These are phyloP conservation scores for Penicillium silybi DNA, from an alignment of 495 filamentous ascomycete genomes.

Conservation along the genomic window DNA sequence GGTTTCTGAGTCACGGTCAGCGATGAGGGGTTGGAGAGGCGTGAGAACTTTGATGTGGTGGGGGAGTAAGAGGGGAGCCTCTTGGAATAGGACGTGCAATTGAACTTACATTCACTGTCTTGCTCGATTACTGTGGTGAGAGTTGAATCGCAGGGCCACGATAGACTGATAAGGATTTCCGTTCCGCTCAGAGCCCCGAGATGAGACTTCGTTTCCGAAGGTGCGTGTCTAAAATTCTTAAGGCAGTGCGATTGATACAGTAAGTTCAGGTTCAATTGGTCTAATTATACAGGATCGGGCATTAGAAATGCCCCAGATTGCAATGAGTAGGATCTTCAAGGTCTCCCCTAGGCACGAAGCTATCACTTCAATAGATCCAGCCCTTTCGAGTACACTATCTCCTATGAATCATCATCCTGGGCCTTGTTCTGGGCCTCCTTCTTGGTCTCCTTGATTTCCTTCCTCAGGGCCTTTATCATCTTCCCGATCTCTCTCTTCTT, in stretches of 20 bases:
- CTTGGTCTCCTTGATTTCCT: background rate
- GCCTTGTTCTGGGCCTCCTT: background rate
- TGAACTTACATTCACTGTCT: background rate
- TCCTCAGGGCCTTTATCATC: too few species aligned
- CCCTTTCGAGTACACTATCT: background rate
- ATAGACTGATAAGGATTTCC: slow-evolving; percentile 18
- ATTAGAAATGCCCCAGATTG: background rate
- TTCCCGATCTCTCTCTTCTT: too few species aligned
- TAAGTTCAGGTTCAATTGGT: background rate
- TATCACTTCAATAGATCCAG: background rate
- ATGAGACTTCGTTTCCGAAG: background rate
- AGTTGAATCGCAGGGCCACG: background rate
- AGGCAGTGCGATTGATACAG: background rate
- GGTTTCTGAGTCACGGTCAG: slow-evolving; percentile 4
- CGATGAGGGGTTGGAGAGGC: background rate
- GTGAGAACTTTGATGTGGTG: background rate
- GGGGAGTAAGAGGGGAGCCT: background rate
- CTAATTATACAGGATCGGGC: background rate
- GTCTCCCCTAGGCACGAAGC: background rate
- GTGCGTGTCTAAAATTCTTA: background rate
- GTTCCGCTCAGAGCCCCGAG: background rate
- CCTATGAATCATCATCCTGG: background rate
- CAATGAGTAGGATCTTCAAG: background rate
- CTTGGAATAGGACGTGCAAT: background rate
- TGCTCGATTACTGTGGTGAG: background rate